Evolutionary conservation across 352 stramenopile species (phyloP), one percentile per base, ranked within the genome.

Genomic region (Pythium dissimile): DNA sequence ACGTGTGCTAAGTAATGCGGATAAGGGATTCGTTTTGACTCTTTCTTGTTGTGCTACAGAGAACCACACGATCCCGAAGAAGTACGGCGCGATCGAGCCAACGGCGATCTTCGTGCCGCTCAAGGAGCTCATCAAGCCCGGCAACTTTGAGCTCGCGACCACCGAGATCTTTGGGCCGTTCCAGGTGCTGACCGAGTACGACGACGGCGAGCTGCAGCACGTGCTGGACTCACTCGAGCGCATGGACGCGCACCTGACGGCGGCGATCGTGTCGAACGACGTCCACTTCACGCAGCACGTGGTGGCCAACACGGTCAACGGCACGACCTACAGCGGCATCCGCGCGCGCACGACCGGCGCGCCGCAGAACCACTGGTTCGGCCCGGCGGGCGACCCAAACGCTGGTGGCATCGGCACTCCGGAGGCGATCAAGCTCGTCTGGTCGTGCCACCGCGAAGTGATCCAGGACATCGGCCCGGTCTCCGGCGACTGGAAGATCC

Each of bases 81-180:
- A 77, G 24, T 99, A 99, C 80, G 97, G 97, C 45, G 94, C 95
- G 15, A 92, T 98, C 28, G 87, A 99, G 72, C 97, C 97, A 18
- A 99, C 97, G 9, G 96, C 97, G 6, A 92, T 99, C 38, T 98
- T 96, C 50, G 96, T 99, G 47, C 97, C 97, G 16, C 68, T 99
- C 0, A 80, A 95, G 57, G 86, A 98, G 75, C 94, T 99, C 71
- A 63, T 98, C 48, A 97, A 98, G 71, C 79, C 77, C 1, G 88
- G 98, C 62, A 88, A 98, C 75, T 99, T 99, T 64, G 78, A 89
- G 31, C 71, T 92, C 18, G 96, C 90, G 53, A 98, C 90, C 13
- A 98, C 84, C 23, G 97, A 99, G 74, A 96, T 99, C 59, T 99
- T 99, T 68, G 97, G 94, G n/a, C 97, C 97, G 21, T 99, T 99